Conservation (phyloP, 306 rosid species). For the Citrullus colocynthis region DNA sequence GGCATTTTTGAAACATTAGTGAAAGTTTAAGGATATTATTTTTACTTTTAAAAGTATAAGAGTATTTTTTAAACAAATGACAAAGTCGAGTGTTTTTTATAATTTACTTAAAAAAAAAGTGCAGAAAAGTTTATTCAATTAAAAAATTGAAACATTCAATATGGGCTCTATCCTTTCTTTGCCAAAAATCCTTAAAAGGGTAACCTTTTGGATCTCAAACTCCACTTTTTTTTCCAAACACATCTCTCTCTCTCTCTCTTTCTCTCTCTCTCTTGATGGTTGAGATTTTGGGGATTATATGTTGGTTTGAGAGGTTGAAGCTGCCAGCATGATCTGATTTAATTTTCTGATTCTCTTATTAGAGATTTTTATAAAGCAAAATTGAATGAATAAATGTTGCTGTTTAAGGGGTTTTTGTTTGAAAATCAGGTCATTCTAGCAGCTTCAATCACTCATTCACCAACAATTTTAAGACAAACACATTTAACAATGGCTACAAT, state of each 20-base stretch:
- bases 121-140: not conserved
- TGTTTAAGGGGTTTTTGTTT: not conserved
- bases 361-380: not conserved
- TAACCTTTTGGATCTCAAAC: not conserved
- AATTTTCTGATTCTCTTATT: not conserved
- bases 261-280: not conserved
- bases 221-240: conserved; percentile 7
- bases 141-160: not conserved
- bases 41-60: too few species aligned
- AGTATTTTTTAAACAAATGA: too few species aligned
- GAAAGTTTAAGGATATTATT: too few species aligned
- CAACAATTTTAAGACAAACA: conserved; percentile 25
- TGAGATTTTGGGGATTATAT: conserved; percentile 2
- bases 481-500: not conserved
- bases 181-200: not conserved
- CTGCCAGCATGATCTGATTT: conserved; percentile 99
- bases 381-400: not conserved
- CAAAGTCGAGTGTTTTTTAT: too few species aligned
- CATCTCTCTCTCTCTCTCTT: conserved; percentile 4
- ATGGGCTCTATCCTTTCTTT: not conserved
- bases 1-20: too few species aligned
- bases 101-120: not conserved
- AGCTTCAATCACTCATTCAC: conserved; percentile 88
- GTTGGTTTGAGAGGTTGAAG: conserved; percentile 96
- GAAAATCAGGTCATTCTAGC: conserved; percentile 72